Conservation (phyloP, 306 rosid genomes). For the Corylus avellana region DNA sequence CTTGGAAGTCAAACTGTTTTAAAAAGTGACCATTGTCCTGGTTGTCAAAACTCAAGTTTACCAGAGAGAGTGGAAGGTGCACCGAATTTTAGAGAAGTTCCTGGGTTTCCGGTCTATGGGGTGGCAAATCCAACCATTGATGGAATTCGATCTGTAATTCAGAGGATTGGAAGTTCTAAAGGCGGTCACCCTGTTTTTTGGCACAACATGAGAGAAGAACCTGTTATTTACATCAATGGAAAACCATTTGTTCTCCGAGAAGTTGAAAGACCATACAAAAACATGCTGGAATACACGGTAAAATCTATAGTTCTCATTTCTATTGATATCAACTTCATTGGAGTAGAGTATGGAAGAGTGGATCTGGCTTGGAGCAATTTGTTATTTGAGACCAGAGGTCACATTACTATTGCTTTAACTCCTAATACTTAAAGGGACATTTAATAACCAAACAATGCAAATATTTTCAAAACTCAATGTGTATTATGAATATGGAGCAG, state of each 20-base stretch:
- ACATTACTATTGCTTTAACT: not conserved
- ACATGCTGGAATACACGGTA: slow-evolving; percentile 93
- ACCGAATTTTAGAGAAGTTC: slow-evolving; percentile 89
- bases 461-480: not conserved
- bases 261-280: slow-evolving; percentile 90
- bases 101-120: slow-evolving; percentile 94
- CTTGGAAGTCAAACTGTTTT: slow-evolving; percentile 90
- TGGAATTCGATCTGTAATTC: slow-evolving; percentile 81
- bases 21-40: slow-evolving; percentile 92
- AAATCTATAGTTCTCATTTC: slow-evolving; percentile 3
- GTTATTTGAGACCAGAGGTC: slow-evolving; percentile 12
- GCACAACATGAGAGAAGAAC: slow-evolving; percentile 98
- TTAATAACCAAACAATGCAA: not conserved
- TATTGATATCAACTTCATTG: slow-evolving; percentile 15
- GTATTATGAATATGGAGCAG: not conserved
- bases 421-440: slow-evolving; percentile 8
- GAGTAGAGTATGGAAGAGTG: slow-evolving; percentile 13
- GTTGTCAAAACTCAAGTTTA: slow-evolving; percentile 68
- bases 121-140: slow-evolving; percentile 93
- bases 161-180: slow-evolving; percentile 65
- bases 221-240: slow-evolving; percentile 89
- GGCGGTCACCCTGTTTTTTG: slow-evolving; percentile 71
- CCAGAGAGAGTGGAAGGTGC: slow-evolving; percentile 90
- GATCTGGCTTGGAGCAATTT: slow-evolving; percentile 6
- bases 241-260: slow-evolving; percentile 95